phyloP scores from a whole-genome alignment of 176 grass and related monocot species.

The Aegilops tauschii region DNA sequence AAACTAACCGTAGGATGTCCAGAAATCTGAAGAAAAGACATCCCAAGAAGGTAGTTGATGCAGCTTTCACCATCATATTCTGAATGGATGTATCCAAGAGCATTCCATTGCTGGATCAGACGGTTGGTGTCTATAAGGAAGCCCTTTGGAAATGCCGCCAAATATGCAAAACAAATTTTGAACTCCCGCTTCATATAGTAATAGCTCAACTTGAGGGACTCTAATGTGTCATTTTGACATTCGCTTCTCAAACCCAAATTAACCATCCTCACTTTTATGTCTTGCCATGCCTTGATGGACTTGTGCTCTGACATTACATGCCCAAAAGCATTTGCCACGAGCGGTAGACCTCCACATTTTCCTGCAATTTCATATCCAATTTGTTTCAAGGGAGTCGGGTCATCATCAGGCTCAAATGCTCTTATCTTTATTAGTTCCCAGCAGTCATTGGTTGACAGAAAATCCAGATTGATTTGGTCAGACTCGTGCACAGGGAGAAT shows the following conservation, averaged over 20 bases:
- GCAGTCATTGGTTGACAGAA: too few relatives aligned
- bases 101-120: conserved; percentile 45
- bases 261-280: neutral
- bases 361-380: conserved; percentile 33
- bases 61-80: too few relatives aligned
- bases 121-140: conserved; percentile 28
- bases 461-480: too few relatives aligned
- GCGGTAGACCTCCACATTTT: conserved; percentile 37
- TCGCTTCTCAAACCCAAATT: neutral
- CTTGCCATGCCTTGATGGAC: neutral
- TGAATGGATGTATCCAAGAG: conserved; percentile 12
- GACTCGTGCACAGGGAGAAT: too few relatives aligned
- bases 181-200: conserved; percentile 22
- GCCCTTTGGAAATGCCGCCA: conserved; percentile 50
- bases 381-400: neutral
- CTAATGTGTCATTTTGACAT: neutral
- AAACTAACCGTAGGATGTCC: too few relatives aligned
- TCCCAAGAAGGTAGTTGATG: too few relatives aligned
- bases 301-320: neutral
- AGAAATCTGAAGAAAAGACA: too few relatives aligned
- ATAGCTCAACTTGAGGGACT: conserved; percentile 43
- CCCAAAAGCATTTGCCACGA: conserved; percentile 43
- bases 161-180: conserved; percentile 56
- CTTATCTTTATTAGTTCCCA: neutral
- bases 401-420: neutral